These are phyloP conservation scores for Lachnellula hyalina DNA, from an alignment of 2,329 filamentous ascomycete species.

Conservation along the genomic window DNA sequence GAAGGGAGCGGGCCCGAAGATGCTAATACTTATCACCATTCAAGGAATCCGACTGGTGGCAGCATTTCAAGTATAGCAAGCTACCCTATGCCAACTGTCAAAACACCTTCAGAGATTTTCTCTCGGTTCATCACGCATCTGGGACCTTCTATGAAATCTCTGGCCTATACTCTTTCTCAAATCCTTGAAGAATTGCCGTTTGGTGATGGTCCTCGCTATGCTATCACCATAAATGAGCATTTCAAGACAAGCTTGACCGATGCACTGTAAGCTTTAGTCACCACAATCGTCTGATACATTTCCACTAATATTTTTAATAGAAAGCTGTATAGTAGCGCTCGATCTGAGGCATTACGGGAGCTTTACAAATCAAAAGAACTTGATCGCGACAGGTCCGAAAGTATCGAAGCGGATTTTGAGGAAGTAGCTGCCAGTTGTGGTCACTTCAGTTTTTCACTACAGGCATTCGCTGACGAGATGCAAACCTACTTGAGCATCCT, in stretches of 20 bases:
- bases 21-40: background rate
- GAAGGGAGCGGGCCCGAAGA: conserved; percentile 48
- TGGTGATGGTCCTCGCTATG: conserved; percentile 57
- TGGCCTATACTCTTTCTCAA: conserved; percentile 86
- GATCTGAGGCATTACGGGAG: conserved; percentile 68
- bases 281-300: background rate
- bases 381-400: conserved; percentile 60
- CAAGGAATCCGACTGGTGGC: background rate
- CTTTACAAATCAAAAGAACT: conserved; percentile 78
- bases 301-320: conserved; percentile 13
- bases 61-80: conserved; percentile 15
- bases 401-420: conserved; percentile 87
- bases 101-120: conserved; percentile 77
- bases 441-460: conserved; percentile 88
- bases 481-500: conserved; percentile 75
- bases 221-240: conserved; percentile 71
- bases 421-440: conserved; percentile 97
- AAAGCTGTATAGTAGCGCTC: conserved; percentile 68
- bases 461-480: conserved; percentile 88
- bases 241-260: conserved; percentile 76
- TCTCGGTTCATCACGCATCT: conserved; percentile 82
- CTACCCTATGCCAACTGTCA: conserved; percentile 37
- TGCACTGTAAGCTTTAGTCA: conserved; percentile 50
- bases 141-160: conserved; percentile 90
- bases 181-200: conserved; percentile 87